Base-by-base conservation (phyloP, 2,329 filamentous ascomycete species). In the Claviceps citrina region DNA sequence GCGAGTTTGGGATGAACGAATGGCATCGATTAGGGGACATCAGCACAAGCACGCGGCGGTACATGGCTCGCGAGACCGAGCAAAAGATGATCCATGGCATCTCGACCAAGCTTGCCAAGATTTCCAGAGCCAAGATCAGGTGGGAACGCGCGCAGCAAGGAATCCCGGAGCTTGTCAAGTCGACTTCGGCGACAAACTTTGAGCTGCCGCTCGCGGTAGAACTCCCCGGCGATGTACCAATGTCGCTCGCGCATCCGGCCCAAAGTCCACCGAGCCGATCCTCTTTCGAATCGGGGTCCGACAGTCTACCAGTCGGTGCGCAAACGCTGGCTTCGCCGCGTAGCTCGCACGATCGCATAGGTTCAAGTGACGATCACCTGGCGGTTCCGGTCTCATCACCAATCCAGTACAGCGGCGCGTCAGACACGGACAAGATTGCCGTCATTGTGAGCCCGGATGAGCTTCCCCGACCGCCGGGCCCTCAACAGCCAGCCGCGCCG, bases 1-100 rank as follows among this genome's bases (percentile, higher is more conserved):
- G 89, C 39, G 91, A 96, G 55, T 96, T 95, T 57, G 89, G 84
- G 38, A 96, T 98, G 86, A 98, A 96, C 55, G 91, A 96, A 57
- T 98, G 91, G 91, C 76, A 84, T 51, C 76, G 87, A 3, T 65
- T 96, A n/a, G 81, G 84, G 20, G 89, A 95, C 39, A 96, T 98
- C 62, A 94, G 84, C 64, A 95, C 85, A 12, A 81, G 81, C 54
- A 98, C 91, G 0, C 74, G 84, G 49, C 76, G 81, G 46, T 98
- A 96, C 55, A 72, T 98, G 39, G 66, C 70, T 7, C 79, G 79
- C 45, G 68, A 72, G 9, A 76, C 77, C 1, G 80, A 93, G 43
- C 83, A 93, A 56, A 71, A 65, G 49, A 83, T 85, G 71, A 84
- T 84, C 6, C 67, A 81, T 39, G 74, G 80, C 41, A 78, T 86